A percentile compares a stretch with the other conserved stretches of the same genome.
phyloP scores from a whole-genome alignment of 768 basidiomycete species.

The Termitomyces bulborhizus region DNA sequence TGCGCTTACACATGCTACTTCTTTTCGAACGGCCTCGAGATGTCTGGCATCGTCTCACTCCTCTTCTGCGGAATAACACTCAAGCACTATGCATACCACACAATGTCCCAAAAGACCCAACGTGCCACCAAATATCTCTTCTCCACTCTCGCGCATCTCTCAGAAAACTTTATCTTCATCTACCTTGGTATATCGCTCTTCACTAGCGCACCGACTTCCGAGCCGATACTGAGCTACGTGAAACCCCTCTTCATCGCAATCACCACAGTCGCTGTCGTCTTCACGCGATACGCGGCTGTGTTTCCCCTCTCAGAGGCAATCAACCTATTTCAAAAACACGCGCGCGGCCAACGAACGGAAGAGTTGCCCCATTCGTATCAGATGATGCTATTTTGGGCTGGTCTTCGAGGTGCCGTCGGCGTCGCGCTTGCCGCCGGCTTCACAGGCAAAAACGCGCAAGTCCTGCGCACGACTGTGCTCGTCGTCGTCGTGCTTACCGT shows the following conservation, averaged over 20 bases:
- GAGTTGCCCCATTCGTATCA: conserved; percentile 97
- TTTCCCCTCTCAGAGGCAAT: conserved; percentile 94
- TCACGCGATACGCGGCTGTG: conserved; percentile 92
- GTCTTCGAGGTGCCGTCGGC: conserved; percentile 92
- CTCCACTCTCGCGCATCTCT: conserved; percentile 86
- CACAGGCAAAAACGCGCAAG: conserved; percentile 88
- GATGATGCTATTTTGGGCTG: conserved; percentile 99
- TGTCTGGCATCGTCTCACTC: conserved; percentile 96
- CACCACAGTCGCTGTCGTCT: conserved; percentile 86
- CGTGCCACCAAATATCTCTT: conserved; percentile 95
- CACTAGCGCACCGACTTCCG: conserved; percentile 74
- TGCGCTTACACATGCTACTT: conserved; percentile 97
- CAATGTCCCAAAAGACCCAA: conserved; percentile 94
- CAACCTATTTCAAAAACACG: conserved; percentile 86
- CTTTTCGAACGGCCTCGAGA: conserved; percentile 92
- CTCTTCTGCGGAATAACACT: conserved; percentile 98
- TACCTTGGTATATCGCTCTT: conserved; percentile 98
- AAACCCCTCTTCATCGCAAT: conserved; percentile 95
- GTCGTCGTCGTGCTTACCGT: conserved; percentile 95
- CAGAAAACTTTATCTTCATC: conserved; percentile 99
- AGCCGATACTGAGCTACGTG: conserved; percentile 77
- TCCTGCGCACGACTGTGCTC: conserved; percentile 88
- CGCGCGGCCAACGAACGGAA: conserved; percentile 79
- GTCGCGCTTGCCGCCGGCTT: conserved; percentile 97
- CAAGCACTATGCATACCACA: conserved; percentile 99